These are phyloP conservation scores for Solanum habrochaites DNA, from an alignment of 257 asterid species.

Conservation along the genomic window DNA sequence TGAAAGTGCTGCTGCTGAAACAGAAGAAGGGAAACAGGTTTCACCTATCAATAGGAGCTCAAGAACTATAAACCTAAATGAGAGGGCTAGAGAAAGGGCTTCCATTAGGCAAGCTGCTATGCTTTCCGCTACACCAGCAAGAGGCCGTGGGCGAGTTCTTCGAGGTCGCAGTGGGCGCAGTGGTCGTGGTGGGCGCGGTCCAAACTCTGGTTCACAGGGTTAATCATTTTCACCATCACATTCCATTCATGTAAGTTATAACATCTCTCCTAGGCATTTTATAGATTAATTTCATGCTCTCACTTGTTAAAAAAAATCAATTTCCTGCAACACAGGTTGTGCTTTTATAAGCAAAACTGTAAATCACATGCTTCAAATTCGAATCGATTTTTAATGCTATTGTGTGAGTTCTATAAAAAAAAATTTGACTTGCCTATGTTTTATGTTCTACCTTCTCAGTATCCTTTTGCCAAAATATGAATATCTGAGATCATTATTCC, in stretches of 20 bases:
- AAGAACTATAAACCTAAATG: slow-evolving; percentile 51
- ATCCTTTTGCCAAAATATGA: not conserved
- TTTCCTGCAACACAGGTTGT: not conserved
- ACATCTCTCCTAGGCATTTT: not conserved
- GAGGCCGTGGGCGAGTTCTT: slow-evolving; percentile 53
- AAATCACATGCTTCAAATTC: not conserved
- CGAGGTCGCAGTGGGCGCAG: slow-evolving; percentile 59
- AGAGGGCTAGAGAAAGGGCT: slow-evolving; percentile 60
- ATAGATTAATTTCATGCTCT: not conserved
- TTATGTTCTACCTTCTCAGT: not conserved
- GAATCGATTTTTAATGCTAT: not conserved
- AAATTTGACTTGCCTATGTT: not conserved
- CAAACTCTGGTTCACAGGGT: slow-evolving; percentile 19
- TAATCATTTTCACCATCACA: not conserved
- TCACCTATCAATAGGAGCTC: slow-evolving; percentile 28
- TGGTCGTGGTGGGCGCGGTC: slow-evolving; percentile 50
- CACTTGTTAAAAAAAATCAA: not conserved
- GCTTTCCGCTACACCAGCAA: slow-evolving; percentile 18
- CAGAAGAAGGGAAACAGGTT: slow-evolving; percentile 16
- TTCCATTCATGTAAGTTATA: not conserved
- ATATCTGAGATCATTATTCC: not conserved
- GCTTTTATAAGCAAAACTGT: not conserved
- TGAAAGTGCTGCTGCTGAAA: slow-evolving; percentile 8
- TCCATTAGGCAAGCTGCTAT: slow-evolving; percentile 40
- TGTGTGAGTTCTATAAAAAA: not conserved